phyloP scores from a whole-genome alignment of 2,329 filamentous ascomycete genomes.

The Hansfordia pulvinata region DNA sequence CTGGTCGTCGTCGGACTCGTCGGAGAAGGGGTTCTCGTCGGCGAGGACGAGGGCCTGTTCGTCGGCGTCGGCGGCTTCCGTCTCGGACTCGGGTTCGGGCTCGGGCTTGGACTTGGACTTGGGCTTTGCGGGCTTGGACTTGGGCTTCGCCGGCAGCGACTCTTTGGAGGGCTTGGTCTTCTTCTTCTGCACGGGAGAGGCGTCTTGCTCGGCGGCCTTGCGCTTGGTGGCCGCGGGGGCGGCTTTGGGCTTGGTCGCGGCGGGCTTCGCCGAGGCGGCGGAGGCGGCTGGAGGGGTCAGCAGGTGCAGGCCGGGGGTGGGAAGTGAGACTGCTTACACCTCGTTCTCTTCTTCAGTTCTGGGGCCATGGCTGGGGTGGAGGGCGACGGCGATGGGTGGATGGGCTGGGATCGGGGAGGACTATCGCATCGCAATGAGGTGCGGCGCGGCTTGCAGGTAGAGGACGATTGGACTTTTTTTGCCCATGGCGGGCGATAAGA shows the following conservation, averaged over 20 bases:
- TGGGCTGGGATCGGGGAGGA: too few relatives aligned
- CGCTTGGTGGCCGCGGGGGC: constrained; percentile 16
- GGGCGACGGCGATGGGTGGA: too few relatives aligned
- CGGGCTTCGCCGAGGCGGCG: constrained; percentile 19
- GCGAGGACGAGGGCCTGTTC: too few relatives aligned
- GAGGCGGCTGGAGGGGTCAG: constrained; percentile 7
- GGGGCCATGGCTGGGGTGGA: too few relatives aligned
- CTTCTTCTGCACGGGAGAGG: constrained; percentile 27
- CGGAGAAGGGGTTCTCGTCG: constrained; percentile 11
- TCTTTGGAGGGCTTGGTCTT: constrained; percentile 34
- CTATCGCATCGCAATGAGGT: too few relatives aligned
- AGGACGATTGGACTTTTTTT: too few relatives aligned
- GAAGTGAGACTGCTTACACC: constrained; percentile 13
- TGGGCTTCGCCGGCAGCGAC: constrained; percentile 19
- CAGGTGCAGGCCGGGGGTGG: not conserved
- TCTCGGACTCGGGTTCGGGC: constrained; percentile 12
- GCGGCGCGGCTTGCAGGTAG: too few relatives aligned
- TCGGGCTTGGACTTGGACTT: constrained; percentile 11
- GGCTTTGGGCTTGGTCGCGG: constrained; percentile 19
- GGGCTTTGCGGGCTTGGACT: constrained; percentile 9
- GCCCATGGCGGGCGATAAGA: too few relatives aligned
- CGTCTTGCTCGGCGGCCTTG: constrained; percentile 29
- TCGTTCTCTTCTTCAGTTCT: constrained; percentile 25
- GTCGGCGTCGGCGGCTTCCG: constrained; percentile 4
- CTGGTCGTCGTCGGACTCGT: constrained; percentile 22